Percentiles rank a stretch among this genome's conserved stretches.
phyloP scores from a whole-genome alignment of 2,329 filamentous ascomycete species.

The Stachybotrys chlorohalonatus region DNA sequence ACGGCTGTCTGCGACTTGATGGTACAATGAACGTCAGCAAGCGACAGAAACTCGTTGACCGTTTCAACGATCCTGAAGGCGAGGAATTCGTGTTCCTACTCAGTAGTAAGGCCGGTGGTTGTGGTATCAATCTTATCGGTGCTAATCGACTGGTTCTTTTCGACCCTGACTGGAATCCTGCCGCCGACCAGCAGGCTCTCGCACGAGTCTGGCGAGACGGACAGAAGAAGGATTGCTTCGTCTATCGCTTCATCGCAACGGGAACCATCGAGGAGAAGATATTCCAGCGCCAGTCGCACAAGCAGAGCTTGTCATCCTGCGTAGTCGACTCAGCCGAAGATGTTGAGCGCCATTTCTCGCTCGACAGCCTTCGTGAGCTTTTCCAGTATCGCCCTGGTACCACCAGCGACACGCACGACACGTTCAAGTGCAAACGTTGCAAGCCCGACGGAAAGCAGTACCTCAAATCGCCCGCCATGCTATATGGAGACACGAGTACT shows the following conservation, averaged over 20 bases:
- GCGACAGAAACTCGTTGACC: slow-evolving; percentile 92
- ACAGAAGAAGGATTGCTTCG: slow-evolving; percentile 98
- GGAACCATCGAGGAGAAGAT: slow-evolving; percentile 99
- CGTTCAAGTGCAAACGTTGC: slow-evolving; percentile 96
- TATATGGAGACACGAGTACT: slow-evolving; percentile 97
- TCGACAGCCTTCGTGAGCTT: slow-evolving; percentile 82
- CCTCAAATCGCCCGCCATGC: slow-evolving; percentile 85
- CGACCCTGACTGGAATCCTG: slow-evolving; percentile 96
- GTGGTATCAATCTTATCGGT: slow-evolving; percentile 90
- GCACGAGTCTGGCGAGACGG: slow-evolving; percentile 98
- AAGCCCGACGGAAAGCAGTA: slow-evolving; percentile 78
- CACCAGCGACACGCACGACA: slow-evolving; percentile 90
- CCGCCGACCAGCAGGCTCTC: slow-evolving; percentile 92
- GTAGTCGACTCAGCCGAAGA: slow-evolving; percentile 96
- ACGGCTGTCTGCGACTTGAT: slow-evolving; percentile 82
- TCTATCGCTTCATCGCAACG: slow-evolving; percentile 98
- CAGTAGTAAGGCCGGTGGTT: slow-evolving; percentile 92
- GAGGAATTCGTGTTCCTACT: slow-evolving; percentile 92
- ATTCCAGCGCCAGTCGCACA: slow-evolving; percentile 96
- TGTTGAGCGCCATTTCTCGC: slow-evolving; percentile 90
- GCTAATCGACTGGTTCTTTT: slow-evolving; percentile 93
- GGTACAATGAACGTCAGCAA: slow-evolving; percentile 98
- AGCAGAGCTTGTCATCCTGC: slow-evolving; percentile 90
- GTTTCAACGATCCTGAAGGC: slow-evolving; percentile 89
- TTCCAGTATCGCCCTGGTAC: slow-evolving; percentile 88